phyloP scores from a whole-genome alignment of 805 yeast species.

The Pichia ethanolica region DNA sequence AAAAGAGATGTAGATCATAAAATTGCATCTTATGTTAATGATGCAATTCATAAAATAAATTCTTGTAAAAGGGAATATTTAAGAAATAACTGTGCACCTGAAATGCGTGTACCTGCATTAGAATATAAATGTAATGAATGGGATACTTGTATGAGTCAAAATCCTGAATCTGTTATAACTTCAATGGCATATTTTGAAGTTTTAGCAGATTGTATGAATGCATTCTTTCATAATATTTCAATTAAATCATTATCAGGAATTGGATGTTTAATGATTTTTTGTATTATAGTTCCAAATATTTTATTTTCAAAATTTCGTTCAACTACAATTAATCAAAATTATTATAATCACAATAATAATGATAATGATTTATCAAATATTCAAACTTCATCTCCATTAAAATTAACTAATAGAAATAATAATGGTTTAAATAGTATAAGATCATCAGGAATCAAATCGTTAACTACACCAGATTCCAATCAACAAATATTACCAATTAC shows the following conservation, averaged over 20 bases:
- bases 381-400: neutral
- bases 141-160: slow-evolving; percentile 77
- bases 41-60: slow-evolving; percentile 56
- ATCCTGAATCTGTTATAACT: slow-evolving; percentile 43
- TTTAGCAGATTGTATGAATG: slow-evolving; percentile 28
- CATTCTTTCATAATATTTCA: slow-evolving; percentile 25
- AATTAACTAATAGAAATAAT: neutral
- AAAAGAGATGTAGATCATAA: slow-evolving; percentile 60
- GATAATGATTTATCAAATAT: neutral
- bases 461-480: neutral
- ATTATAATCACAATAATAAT: slow-evolving; percentile 10
- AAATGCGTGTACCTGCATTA: slow-evolving; percentile 62
- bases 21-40: slow-evolving; percentile 53
- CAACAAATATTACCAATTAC: neutral
- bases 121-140: slow-evolving; percentile 63
- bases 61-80: slow-evolving; percentile 62
- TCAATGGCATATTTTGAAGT: slow-evolving; percentile 29
- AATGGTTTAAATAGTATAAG: neutral
- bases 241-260: slow-evolving; percentile 20
- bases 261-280: slow-evolving; percentile 7
- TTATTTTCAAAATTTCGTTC: slow-evolving; percentile 22
- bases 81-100: slow-evolving; percentile 64
- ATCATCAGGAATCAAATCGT: neutral
- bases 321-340: slow-evolving; percentile 20
- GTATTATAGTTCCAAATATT: slow-evolving; percentile 23